Evolutionary conservation across 164 flowering plant genomes (phyloP).

Genomic region (Akebia trifoliata): DNA sequence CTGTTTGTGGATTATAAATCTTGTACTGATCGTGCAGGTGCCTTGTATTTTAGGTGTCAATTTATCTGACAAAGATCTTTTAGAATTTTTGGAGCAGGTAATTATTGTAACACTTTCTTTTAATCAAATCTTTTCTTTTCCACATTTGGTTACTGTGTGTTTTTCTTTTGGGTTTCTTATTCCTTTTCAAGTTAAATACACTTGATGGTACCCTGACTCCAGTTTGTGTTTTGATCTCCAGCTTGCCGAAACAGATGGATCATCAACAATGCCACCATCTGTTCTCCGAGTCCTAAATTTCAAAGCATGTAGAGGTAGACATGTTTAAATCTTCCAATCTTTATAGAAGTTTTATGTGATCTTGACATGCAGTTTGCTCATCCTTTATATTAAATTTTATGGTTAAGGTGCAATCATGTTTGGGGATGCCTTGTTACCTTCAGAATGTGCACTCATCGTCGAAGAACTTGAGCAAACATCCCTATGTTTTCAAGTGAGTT

Average conservation of each 20-base stretch:
- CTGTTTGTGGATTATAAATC: not conserved
- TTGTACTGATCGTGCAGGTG: slow-evolving; percentile 47
- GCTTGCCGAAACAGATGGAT: slow-evolving; percentile 97
- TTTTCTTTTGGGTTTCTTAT: not conserved
- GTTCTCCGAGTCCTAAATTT: slow-evolving; percentile 74
- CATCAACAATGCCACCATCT: slow-evolving; percentile 81
- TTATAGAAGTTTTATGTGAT: not conserved
- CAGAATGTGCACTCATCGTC: slow-evolving; percentile 93
- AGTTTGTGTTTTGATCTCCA: slow-evolving; percentile 20
- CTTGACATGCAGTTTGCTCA: slow-evolving; percentile 4
- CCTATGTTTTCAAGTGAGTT: slow-evolving; percentile 84
- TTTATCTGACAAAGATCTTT: slow-evolving; percentile 71
- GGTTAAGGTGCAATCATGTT: slow-evolving; percentile 93
- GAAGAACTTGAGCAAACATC: slow-evolving; percentile 84
- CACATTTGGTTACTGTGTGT: not conserved
- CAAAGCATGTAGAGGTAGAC: slow-evolving; percentile 91
- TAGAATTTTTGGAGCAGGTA: slow-evolving; percentile 95
- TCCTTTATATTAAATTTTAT: not conserved
- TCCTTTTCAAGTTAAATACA: not conserved
- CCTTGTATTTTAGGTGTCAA: slow-evolving; percentile 92
- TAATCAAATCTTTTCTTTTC: not conserved
- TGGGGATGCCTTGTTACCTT: slow-evolving; percentile 84
- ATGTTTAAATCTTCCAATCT: not conserved
- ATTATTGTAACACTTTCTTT: not conserved
- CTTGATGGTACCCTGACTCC: slow-evolving; percentile 8